A percentile compares a stretch with the other conserved stretches of the same genome.
phyloP scores from a whole-genome alignment of 495 filamentous ascomycete species.

The Jackrogersella multiformis region DNA sequence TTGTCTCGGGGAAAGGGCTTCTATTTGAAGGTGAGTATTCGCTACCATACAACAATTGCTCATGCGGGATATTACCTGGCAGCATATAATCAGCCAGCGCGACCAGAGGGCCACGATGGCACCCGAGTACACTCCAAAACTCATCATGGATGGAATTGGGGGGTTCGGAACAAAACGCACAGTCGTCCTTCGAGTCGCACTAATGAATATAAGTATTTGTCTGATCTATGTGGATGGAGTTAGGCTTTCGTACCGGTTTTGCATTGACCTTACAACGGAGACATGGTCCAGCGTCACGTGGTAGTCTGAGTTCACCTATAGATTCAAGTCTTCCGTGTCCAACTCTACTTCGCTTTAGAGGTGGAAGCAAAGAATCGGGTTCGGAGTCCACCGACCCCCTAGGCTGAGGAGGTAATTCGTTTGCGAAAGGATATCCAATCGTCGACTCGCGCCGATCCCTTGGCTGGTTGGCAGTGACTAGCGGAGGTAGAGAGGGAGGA shows the following conservation, averaged over 20 bases:
- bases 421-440: slow-evolving; percentile 53
- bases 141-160: slow-evolving; percentile 49
- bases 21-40: slow-evolving; percentile 38
- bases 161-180: slow-evolving; percentile 52
- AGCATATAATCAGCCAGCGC: slow-evolving; percentile 57
- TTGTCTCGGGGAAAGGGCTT: slow-evolving; percentile 55
- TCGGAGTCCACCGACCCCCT: slow-evolving; percentile 59
- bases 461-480: slow-evolving; percentile 49
- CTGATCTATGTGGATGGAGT: background rate
- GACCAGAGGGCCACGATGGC: slow-evolving; percentile 55
- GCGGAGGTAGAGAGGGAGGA: slow-evolving; percentile 50
- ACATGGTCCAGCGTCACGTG: slow-evolving; percentile 56
- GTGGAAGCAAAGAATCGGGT: slow-evolving; percentile 59
- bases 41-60: background rate
- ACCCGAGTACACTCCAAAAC: slow-evolving; percentile 58
- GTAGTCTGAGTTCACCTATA: slow-evolving; percentile 59
- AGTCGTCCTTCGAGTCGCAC: slow-evolving; percentile 60
- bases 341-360: slow-evolving; percentile 58
- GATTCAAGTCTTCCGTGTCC: slow-evolving; percentile 59
- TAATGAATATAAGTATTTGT: slow-evolving; percentile 31
- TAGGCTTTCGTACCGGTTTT: slow-evolving; percentile 50
- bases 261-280: slow-evolving; percentile 56
- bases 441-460: slow-evolving; percentile 57
- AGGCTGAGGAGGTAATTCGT: slow-evolving; percentile 50
- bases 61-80: slow-evolving; percentile 47